phyloP scores from a whole-genome alignment of 2,329 filamentous ascomycete genomes.

The Cadophora sp. region DNA sequence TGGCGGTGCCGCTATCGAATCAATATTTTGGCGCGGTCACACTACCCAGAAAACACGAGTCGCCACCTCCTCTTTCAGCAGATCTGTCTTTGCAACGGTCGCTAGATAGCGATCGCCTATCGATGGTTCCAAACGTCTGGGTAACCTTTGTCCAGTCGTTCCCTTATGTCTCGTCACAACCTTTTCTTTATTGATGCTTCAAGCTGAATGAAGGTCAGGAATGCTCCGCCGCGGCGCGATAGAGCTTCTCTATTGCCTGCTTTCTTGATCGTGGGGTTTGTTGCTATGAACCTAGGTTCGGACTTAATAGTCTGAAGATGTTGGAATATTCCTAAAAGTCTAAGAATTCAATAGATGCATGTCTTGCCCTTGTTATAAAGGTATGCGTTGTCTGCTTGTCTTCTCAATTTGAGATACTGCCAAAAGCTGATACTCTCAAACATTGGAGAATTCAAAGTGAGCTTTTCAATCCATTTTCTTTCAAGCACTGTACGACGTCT shows the following conservation, averaged over 20 bases:
- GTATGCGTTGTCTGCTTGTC: neutral
- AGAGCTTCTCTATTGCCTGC: neutral
- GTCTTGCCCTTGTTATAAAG: neutral
- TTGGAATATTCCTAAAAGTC: neutral
- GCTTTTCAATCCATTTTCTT: neutral
- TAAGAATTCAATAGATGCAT: neutral
- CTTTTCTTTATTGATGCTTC: slow-evolving; percentile 1
- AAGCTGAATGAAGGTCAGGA: neutral
- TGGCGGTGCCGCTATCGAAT: slow-evolving; percentile 8
- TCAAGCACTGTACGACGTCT: too few relatives aligned
- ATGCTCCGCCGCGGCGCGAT: neutral
- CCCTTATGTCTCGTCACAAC: neutral
- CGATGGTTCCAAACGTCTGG: neutral
- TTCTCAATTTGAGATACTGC: neutral
- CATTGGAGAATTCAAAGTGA: neutral
- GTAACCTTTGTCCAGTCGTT: neutral
- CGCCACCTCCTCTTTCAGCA: neutral
- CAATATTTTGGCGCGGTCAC: neutral
- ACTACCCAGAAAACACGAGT: neutral
- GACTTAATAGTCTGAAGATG: neutral
- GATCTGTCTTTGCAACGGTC: slow-evolving; percentile 3
- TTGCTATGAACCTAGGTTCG: neutral
- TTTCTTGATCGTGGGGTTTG: neutral
- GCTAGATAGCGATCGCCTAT: neutral
- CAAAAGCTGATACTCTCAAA: neutral